A percentile compares a stretch with the other conserved stretches of the same genome.
phyloP scores from a whole-genome alignment of 441 rosid genomes.

The Pelargonium myrrhifolium region DNA sequence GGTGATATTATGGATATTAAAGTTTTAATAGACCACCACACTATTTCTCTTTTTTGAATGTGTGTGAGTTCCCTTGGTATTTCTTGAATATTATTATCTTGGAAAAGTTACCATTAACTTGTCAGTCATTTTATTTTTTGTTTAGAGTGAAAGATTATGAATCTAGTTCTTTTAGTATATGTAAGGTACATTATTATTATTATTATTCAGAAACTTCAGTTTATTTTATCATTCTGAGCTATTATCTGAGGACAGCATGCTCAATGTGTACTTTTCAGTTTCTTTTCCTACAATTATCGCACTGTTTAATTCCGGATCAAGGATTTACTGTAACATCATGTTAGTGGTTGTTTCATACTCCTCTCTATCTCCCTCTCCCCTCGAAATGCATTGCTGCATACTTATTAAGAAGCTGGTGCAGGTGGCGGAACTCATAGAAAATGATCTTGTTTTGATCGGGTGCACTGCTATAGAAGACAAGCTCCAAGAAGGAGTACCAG shows the following conservation, averaged over 20 bases:
- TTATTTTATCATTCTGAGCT: not conserved
- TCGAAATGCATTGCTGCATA: not conserved
- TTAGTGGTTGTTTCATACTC: not conserved
- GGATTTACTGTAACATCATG: not conserved
- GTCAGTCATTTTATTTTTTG: not conserved
- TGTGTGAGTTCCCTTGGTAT: not conserved
- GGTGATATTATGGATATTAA: not conserved
- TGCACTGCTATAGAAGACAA: constrained; percentile 99
- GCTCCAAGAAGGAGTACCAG: constrained; percentile 99
- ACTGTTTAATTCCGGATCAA: not conserved
- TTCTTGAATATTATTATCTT: not conserved
- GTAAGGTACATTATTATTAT: not conserved
- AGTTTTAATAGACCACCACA: not conserved
- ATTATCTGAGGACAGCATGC: not conserved
- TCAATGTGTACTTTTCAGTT: not conserved
- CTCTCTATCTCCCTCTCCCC: not conserved
- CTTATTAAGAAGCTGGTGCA: constrained; percentile 33
- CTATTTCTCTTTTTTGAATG: not conserved
- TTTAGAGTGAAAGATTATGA: not conserved
- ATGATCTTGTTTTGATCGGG: constrained; percentile 87
- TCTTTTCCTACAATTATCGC: not conserved
- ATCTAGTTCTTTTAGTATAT: not conserved
- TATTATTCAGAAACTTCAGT: not conserved
- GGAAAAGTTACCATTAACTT: not conserved
- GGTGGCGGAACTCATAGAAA: constrained; percentile 93